Evolutionary conservation across 441 rosid genomes (phyloP), one percentile per base, ranked within the genome.

Genomic region (Gossypium lobatum): DNA sequence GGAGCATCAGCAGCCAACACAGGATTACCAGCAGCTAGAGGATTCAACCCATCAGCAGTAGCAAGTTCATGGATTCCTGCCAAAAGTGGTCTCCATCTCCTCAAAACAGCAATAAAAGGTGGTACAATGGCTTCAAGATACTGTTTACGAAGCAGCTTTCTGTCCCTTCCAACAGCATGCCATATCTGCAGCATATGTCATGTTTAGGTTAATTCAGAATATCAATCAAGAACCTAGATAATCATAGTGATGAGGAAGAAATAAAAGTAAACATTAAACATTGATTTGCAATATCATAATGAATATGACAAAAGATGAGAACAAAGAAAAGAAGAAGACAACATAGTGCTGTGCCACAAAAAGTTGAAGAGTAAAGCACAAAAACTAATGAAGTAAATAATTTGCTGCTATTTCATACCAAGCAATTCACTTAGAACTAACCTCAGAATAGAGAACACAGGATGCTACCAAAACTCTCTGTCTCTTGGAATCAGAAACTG

Each of bases 41-140:
- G 99, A 87, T 96, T 96, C 87, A 86, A 80, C 71, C 99, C 98
- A 79, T 93, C 99, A 74, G 97, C 90, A 64, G 97, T 92, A 76
- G 97, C 95, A 85, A 96, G 98, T 82, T 96, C 99, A 85, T 92
- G 96, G 83, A 96, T 93, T 73, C 95, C 95, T 70, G 98, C 96
- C 78, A 93, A 80, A 85, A 91, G 91, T 16, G 98, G 99, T 73
- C 98, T 85, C 99, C 99, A 96, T 82, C 98, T 92, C 82, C 99
- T 86, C 82, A 96, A 83, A 20, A 93, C 90, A 73, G 99, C 96
- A 78, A 96, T 89, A 88, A 93, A 92, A 70, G 98, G 99, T 48
- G 99, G 99, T 79, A 93, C 68, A 75, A 93, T 92, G 64, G 93
- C 92, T 79, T 96, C 98, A 77, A 93, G 90, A 85, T 92, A 96